These are phyloP conservation scores for Trichoderma endophyticum DNA, from an alignment of 2,329 filamentous ascomycete species.

Conservation along the genomic window DNA sequence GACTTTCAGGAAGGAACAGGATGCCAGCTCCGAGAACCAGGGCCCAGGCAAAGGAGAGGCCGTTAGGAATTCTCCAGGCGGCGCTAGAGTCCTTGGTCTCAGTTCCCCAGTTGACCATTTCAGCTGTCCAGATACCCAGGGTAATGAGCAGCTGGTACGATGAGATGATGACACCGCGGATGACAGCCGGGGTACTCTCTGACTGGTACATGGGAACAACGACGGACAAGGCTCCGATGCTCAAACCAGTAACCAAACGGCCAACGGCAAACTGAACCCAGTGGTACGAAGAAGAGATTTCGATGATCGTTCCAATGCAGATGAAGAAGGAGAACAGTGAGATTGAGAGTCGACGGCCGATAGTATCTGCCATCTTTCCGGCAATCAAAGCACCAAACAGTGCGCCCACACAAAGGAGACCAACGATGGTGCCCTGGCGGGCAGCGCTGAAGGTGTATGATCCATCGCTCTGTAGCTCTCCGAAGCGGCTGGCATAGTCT, in stretches of 20 bases:
- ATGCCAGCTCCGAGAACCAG: conserved; percentile 6
- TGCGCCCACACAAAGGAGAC: background rate
- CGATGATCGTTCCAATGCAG: conserved; percentile 2
- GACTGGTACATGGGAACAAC: conserved; percentile 14
- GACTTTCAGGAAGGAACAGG: conserved; percentile 5
- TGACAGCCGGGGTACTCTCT: conserved; percentile 7
- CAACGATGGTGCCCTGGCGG: conserved; percentile 9
- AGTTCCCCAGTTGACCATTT: conserved; percentile 15
- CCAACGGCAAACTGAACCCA: conserved; percentile 15
- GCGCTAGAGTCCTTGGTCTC: conserved; percentile 1
- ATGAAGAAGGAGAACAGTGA: conserved; percentile 9
- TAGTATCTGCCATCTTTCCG: conserved; percentile 5
- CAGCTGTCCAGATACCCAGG: conserved; percentile 10
- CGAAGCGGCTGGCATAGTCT: conserved; percentile 11
- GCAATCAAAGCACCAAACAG: conserved; percentile 4
- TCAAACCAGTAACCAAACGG: conserved; percentile 1
- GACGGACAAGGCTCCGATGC: conserved; percentile 6
- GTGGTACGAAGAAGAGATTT: conserved; percentile 3
- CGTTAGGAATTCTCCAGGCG: conserved; percentile 12
- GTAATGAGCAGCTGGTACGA: conserved; percentile 15
- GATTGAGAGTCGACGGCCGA: conserved; percentile 14
- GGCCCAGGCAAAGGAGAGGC: conserved; percentile 9
- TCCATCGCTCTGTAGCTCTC: conserved; percentile 11
- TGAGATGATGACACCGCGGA: conserved; percentile 14
- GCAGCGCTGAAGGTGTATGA: conserved; percentile 10